A percentile compares a stretch with the other conserved stretches of the same genome.
Conservation (phyloP, 805 yeast species). For the Wickerhamomyces subpelliculosus region DNA sequence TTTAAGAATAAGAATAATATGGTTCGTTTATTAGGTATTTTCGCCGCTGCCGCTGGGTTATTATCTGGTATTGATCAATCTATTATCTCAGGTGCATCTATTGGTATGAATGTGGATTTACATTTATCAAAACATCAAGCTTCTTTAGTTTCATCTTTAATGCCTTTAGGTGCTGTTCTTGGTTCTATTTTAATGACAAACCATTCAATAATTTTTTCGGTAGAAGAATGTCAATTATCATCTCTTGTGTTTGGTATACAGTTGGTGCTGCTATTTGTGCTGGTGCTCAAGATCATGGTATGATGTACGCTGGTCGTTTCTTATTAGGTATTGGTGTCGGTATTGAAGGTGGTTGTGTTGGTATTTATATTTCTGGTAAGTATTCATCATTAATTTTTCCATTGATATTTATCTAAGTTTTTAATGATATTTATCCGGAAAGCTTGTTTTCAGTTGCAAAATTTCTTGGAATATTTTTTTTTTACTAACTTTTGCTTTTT, state of each 20-base stretch:
- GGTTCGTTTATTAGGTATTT: conserved; percentile 43
- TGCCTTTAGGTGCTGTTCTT: conserved; percentile 66
- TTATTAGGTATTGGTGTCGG: conserved; percentile 60
- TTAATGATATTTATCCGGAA: too few species aligned
- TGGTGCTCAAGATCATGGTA: conserved; percentile 35
- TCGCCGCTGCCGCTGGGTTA: conserved; percentile 59
- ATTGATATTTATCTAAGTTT: too few species aligned
- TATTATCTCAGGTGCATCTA: conserved; percentile 55
- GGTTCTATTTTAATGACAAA: conserved; percentile 55
- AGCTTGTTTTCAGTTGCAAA: too few species aligned
- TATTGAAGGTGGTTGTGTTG: conserved; percentile 59
- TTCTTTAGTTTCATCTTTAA: conserved; percentile 49
- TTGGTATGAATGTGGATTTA: conserved; percentile 40
- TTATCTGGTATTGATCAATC: conserved; percentile 66
- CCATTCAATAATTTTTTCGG: conserved; percentile 52
- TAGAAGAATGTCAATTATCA: conserved; percentile 45
- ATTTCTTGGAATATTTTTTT: too few species aligned
- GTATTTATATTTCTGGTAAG: conserved; percentile 53
- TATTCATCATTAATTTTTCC: too few species aligned
- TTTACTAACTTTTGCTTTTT: too few species aligned
- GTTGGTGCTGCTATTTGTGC: conserved; percentile 56
- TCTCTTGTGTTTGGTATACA: conserved; percentile 54
- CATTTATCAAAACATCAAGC: conserved; percentile 33
- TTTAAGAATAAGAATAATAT: conserved; percentile 40
- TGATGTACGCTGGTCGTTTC: conserved; percentile 56